Evolutionary conservation across 163 green algal genomes (phyloP).

Genomic region (Scenedesmus sp.): DNA sequence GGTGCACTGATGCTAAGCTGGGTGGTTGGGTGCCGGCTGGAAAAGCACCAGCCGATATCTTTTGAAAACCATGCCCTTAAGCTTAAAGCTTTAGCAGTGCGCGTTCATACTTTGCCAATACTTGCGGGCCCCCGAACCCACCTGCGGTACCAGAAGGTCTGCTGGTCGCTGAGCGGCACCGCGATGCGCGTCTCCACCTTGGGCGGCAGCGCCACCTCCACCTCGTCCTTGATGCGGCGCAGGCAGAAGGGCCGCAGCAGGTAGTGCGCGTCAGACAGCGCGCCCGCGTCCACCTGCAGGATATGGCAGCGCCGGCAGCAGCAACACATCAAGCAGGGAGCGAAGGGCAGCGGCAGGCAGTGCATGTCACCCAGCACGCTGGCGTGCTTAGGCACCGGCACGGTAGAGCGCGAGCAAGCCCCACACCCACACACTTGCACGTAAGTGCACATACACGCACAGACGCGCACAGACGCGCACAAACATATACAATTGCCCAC

Average conservation of each 20-base stretch:
- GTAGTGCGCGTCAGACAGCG: slow-evolving; percentile 70
- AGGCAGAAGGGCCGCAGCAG: slow-evolving; percentile 78
- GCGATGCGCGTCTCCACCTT: slow-evolving; percentile 81
- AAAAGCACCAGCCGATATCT: no score
- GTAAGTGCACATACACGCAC: not conserved
- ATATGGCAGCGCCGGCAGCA: not conserved
- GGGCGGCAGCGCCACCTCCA: slow-evolving; percentile 74
- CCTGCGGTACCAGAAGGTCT: slow-evolving; percentile 83
- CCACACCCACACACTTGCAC: not conserved
- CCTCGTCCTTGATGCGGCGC: slow-evolving; percentile 76
- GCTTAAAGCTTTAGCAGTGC: no score
- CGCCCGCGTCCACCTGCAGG: slow-evolving; percentile 61
- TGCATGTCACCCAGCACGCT: slow-evolving; percentile 66
- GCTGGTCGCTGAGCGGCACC: slow-evolving; percentile 72
- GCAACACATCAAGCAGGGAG: not conserved
- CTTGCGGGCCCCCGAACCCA: not conserved
- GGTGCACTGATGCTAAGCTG: no score
- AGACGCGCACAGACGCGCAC: not conserved
- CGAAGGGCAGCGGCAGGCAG: slow-evolving; percentile 72
- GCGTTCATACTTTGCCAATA: not conserved
- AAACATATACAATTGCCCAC: not conserved
- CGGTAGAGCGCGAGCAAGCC: no score
- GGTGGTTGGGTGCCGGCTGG: no score
- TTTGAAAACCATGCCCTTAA: no score
- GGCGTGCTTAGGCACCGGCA: slow-evolving; percentile 26